Evolutionary conservation across 441 rosid genomes (phyloP), one percentile per base, ranked within the genome.

Genomic region (Pelargonium exstipulatum): DNA sequence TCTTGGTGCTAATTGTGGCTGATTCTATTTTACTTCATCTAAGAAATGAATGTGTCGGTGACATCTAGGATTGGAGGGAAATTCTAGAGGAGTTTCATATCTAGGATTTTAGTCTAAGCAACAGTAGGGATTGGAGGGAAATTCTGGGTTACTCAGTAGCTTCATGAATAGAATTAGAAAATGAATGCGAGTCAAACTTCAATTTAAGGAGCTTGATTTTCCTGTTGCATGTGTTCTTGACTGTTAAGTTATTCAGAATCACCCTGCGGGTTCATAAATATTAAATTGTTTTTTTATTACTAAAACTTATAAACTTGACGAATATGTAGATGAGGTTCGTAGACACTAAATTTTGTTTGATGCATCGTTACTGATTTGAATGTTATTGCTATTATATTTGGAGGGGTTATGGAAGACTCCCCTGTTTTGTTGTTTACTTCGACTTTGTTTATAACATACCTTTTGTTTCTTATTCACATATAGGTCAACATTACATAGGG

Each of bases 401-500:
- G 3, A 10, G 17, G 57, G 57, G 5, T 49, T 49, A 10, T 49
- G 55, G 63, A 40, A 42, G 42, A 14, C 3, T 7, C 16, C 12
- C 42, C 5, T 16, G 26, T 51, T 35, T 32, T 18, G 5, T 51
- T 1, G 18, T 37, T 66, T 40, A 13, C 24, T 35, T 22, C 58
- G 7, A 14, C 32, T 43, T 57, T 20, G 16, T 3, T 29, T 5
- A 64, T 45, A 79, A 65, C 61, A 17, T 12, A 12, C 7, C 16
- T 10, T 69, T 73, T 37, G 20, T 14, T 46, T 8, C 74, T 26
- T 43, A 3, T 72, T 66, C 64, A 4, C 69, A 8, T 13, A 4
- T 88, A 94, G 99, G 82, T 94, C 99, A 40, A 91, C 97, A 0
- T 74, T 94, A 73, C 99, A 94, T 76, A 80, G 99, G 75, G 97